Base-by-base conservation (phyloP, 192 early-diverging fungal genomes). In the Podila epicladia region DNA sequence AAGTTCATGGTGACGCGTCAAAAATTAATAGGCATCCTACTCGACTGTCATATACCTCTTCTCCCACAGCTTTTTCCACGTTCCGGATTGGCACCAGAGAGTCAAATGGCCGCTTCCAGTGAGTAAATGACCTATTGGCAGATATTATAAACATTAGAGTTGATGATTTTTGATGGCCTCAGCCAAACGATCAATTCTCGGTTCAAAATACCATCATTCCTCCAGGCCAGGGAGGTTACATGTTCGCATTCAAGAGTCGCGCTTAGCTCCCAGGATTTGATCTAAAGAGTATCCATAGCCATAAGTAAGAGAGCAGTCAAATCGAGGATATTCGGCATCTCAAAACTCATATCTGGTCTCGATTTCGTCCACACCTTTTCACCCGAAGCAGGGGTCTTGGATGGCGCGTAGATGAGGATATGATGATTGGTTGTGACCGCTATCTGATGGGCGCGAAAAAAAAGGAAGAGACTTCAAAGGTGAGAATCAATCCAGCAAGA, bases 21-120 rank as follows among this genome's bases (percentile, higher is more conserved):
- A 13, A 11, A 17, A 45, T 15, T 17, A 45, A 4, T 1, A 45
- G 15, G 4, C 13, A 9, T 45, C 41, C 12, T 13, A 17, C 15
- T 12, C 12, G 0, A 0, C 13, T 12, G 41, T 0, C 3, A 15
- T 13, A 15, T 82, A 85, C 86, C 65, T 83, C 69, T 83, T 76
- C 31, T 82, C 71, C 86, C 86, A 87, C 5, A 75, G 58, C 69
- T 73, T 79, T n/a, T 17, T 55, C 83, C 83, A 87, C 11, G 57
- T 33, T 5, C 51, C 62, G 22, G 45, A 60, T 58, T 82, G 70
- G 33, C 59, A 55, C 85, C 85, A 86, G 19, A 84, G 58, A 7
- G 49, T 78, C 13, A 86, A 50, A 48, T 74, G 28, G 9, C 67
- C 59, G 17, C 85, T 78, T 24, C 85, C 85, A 5, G 83, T 83